Conservation (phyloP, 2,329 filamentous ascomycete genomes). For the Capronia epimyces region DNA sequence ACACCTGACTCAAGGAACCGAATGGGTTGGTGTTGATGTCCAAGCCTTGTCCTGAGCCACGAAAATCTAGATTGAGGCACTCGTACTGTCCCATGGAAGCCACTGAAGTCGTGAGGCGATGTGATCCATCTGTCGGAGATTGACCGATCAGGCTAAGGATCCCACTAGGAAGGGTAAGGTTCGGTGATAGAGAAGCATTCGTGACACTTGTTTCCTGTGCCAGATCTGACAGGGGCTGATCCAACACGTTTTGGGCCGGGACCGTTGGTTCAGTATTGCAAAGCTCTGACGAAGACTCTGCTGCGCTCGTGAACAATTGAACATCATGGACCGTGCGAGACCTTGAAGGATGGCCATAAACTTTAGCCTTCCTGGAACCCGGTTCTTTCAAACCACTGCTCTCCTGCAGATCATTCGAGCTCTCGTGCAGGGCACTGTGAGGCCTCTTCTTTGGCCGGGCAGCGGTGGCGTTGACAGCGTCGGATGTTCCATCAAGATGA, state of each 20-base stretch:
- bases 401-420: not conserved
- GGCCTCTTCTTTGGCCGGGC: conserved; percentile 15
- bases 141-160: conserved; percentile 6
- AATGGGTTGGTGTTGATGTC: conserved; percentile 27
- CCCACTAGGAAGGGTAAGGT: not conserved
- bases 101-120: conserved; percentile 17
- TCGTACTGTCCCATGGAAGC: conserved; percentile 28
- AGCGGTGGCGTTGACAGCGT: not conserved
- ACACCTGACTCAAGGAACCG: conserved; percentile 24
- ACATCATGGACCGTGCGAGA: conserved; percentile 4
- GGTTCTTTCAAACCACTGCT: conserved; percentile 1
- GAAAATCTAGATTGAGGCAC: conserved; percentile 26
- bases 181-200: not conserved
- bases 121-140: conserved; percentile 8
- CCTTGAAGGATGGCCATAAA: conserved; percentile 16
- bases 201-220: not conserved
- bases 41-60: conserved; percentile 15
- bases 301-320: conserved; percentile 12
- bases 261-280: not conserved
- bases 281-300: not conserved
- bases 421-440: conserved; percentile 12
- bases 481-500: not conserved
- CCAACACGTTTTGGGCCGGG: not conserved
- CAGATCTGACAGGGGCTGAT: not conserved
- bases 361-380: conserved; percentile 17